phyloP scores from a whole-genome alignment of 1,139 yeast genomes.

The Blastobotrys arbuscula region DNA sequence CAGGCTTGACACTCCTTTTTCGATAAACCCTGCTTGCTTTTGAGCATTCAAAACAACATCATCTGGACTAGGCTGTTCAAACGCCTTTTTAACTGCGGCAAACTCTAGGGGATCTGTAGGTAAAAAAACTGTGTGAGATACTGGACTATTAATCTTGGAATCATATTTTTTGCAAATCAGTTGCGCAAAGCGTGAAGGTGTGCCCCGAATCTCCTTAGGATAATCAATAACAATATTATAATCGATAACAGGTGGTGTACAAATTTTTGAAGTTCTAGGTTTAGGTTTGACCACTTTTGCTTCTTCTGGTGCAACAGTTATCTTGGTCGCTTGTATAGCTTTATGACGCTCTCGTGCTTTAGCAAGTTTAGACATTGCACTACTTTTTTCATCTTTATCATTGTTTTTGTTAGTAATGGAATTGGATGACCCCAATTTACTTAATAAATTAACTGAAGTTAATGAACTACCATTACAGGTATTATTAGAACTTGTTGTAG shows the following conservation, averaged over 20 bases:
- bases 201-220: slow-evolving; percentile 6
- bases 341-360: slow-evolving; percentile 9
- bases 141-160: background rate
- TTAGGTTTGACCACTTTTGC: slow-evolving; percentile 7
- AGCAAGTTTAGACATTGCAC: slow-evolving; percentile 13
- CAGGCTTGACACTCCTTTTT: slow-evolving; percentile 10
- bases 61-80: slow-evolving; percentile 76
- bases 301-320: slow-evolving; percentile 9
- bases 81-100: slow-evolving; percentile 48
- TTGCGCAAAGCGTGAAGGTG: slow-evolving; percentile 13
- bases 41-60: slow-evolving; percentile 65
- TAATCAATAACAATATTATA: slow-evolving; percentile 1
- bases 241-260: slow-evolving; percentile 8
- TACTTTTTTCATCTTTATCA: background rate
- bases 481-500: background rate
- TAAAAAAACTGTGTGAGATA: slow-evolving; percentile 37
- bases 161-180: slow-evolving; percentile 8
- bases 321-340: background rate
- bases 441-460: slow-evolving; percentile 8
- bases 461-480: background rate
- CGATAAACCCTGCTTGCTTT: slow-evolving; percentile 23
- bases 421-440: slow-evolving; percentile 1
- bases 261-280: background rate
- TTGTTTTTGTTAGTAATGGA: background rate
- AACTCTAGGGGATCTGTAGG: slow-evolving; percentile 29